Conservation (phyloP, 352 stramenopile species). For the Saprolegnia parasitica region DNA sequence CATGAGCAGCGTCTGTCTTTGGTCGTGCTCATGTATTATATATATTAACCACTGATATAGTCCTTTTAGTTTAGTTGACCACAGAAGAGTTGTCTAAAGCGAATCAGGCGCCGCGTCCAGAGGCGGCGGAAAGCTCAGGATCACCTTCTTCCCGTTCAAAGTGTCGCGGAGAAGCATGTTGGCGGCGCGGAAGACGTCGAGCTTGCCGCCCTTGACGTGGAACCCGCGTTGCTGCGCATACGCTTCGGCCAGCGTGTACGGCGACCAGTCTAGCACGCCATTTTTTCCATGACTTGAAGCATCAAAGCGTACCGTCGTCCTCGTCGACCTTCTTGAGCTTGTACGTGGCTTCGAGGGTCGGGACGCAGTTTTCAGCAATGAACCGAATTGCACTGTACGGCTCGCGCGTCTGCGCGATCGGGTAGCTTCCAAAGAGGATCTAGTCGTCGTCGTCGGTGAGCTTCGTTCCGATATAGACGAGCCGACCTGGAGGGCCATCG, state of each 20-base stretch:
- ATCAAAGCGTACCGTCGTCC: slow-evolving; percentile 40
- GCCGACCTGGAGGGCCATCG: slow-evolving; percentile 46
- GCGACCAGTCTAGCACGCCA: slow-evolving; percentile 47
- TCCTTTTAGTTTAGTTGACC: not conserved
- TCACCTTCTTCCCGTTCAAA: slow-evolving; percentile 75
- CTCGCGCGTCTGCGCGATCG: slow-evolving; percentile 80
- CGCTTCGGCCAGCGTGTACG: slow-evolving; percentile 68
- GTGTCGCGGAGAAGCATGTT: slow-evolving; percentile 73
- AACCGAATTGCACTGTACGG: slow-evolving; percentile 82
- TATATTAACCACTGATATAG: slow-evolving; percentile 5
- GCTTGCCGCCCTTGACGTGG: slow-evolving; percentile 61
- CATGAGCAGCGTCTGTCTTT: not conserved
- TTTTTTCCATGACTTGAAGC: not conserved
- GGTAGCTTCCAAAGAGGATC: slow-evolving; percentile 78
- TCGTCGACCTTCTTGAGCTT: slow-evolving; percentile 69
- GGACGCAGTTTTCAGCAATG: slow-evolving; percentile 74
- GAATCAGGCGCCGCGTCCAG: not conserved
- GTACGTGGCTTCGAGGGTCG: slow-evolving; percentile 68
- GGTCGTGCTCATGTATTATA: not conserved
- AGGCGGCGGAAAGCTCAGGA: slow-evolving; percentile 70
- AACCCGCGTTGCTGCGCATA: slow-evolving; percentile 73
- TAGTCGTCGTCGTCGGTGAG: not conserved
- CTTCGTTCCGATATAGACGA: not conserved
- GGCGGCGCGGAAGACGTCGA: slow-evolving; percentile 69
- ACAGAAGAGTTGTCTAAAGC: not conserved